Conservation (phyloP, 805 yeast species). For the Schizosaccharomyces cryophilus region DNA sequence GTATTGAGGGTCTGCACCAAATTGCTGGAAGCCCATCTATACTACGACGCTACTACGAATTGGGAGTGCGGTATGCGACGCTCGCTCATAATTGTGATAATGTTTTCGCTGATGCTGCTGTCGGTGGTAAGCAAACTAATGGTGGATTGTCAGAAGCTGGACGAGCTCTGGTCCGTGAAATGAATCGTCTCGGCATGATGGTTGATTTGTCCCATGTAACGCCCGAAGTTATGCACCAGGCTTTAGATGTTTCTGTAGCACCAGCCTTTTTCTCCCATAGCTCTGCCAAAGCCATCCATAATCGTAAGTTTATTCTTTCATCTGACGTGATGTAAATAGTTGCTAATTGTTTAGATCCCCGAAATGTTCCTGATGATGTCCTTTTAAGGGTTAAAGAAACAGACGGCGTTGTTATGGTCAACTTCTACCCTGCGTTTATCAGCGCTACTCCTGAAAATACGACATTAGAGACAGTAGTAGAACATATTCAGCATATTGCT, state of each 20-base stretch:
- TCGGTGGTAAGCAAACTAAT: constrained; percentile 23
- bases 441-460: constrained; percentile 8
- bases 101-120: constrained; percentile 33
- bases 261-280: constrained; percentile 29
- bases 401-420: constrained; percentile 25
- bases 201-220: constrained; percentile 28
- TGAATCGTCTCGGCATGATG: constrained; percentile 30
- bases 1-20: constrained; percentile 32
- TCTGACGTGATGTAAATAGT: not conserved
- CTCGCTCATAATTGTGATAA: constrained; percentile 33
- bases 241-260: constrained; percentile 17
- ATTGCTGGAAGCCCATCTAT: constrained; percentile 26
- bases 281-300: constrained; percentile 19
- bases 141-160: constrained; percentile 22
- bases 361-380: constrained; percentile 28
- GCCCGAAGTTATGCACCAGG: constrained; percentile 24
- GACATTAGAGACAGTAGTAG: constrained; percentile 25
- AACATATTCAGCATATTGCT: constrained; percentile 22
- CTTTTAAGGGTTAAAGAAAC: constrained; percentile 18
- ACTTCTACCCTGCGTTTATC: constrained; percentile 22
- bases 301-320: constrained; percentile 13
- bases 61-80: constrained; percentile 31
- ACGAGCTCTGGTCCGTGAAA: constrained; percentile 19
- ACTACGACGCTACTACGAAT: constrained; percentile 23
- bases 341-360: not conserved